A percentile compares a stretch with the other conserved stretches of the same genome.
Evolutionary conservation across 129 eudicot species (phyloP).

Genomic region (Helichrysum umbraculigerum): DNA sequence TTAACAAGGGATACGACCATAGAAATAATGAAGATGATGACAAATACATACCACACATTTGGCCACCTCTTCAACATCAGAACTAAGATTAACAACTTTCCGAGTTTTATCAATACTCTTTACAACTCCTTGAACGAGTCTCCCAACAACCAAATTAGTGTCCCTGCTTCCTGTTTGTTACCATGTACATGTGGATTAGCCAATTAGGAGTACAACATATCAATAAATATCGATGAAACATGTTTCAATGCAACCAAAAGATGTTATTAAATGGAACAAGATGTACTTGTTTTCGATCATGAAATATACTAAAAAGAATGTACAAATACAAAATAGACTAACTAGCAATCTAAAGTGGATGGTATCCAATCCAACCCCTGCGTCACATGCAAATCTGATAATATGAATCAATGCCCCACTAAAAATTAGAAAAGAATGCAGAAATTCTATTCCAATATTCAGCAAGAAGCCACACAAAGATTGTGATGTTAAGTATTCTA

Average conservation of each 20-base stretch:
- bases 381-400: background rate
- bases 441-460: background rate
- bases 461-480: background rate
- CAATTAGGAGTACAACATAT: background rate
- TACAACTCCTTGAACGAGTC: slow-evolving; percentile 82
- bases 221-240: slow-evolving; percentile 9
- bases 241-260: background rate
- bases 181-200: background rate
- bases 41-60: slow-evolving; percentile 73
- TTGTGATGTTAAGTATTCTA: background rate
- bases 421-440: too few species aligned
- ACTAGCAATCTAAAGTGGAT: slow-evolving; percentile 3
- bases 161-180: slow-evolving; percentile 47
- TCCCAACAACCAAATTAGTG: slow-evolving; percentile 47
- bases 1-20: background rate
- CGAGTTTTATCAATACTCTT: slow-evolving; percentile 77
- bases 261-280: background rate
- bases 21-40: background rate
- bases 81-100: slow-evolving; percentile 77
- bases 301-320: slow-evolving; percentile 7
- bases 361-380: background rate
- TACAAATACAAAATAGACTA: background rate
- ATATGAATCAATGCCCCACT: background rate
- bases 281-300: background rate
- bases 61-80: slow-evolving; percentile 64